phyloP scores from a whole-genome alignment of 2,329 filamentous ascomycete genomes.

The Aspergillus eucalypticola region DNA sequence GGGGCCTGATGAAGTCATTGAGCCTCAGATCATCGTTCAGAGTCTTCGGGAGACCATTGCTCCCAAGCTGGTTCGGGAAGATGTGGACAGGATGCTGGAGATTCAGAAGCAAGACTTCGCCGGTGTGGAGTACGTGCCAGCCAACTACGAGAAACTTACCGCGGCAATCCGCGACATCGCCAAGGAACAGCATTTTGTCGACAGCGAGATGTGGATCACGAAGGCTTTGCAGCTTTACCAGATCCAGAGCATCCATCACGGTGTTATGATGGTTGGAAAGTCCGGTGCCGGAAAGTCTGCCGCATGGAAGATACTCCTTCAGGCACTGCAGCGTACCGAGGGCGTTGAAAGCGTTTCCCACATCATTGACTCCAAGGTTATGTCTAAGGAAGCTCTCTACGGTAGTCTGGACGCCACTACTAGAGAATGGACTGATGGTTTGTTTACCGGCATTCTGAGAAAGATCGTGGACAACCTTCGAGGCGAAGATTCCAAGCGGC shows the following conservation, averaged over 20 bases:
- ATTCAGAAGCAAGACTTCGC: slow-evolving; percentile 89
- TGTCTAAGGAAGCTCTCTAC: slow-evolving; percentile 98
- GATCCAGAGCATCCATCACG: slow-evolving; percentile 96
- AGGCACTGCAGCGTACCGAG: slow-evolving; percentile 88
- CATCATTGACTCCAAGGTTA: slow-evolving; percentile 98
- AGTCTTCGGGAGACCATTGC: slow-evolving; percentile 98
- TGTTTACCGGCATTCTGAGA: slow-evolving; percentile 95
- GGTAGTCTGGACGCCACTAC: slow-evolving; percentile 95
- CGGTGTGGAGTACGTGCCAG: slow-evolving; percentile 87
- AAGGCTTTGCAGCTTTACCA: slow-evolving; percentile 97
- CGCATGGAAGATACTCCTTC: slow-evolving; percentile 88
- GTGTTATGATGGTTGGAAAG: slow-evolving; percentile 99
- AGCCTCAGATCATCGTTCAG: slow-evolving; percentile 97
- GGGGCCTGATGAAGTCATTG: slow-evolving; percentile 71
- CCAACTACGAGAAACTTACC: slow-evolving; percentile 76
- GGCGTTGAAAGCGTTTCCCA: slow-evolving; percentile 92
- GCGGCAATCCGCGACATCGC: slow-evolving; percentile 81
- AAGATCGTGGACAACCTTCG: slow-evolving; percentile 99
- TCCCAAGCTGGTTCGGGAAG: slow-evolving; percentile 89
- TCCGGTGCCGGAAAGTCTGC: slow-evolving; percentile 97
- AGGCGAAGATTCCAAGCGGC: slow-evolving; percentile 92
- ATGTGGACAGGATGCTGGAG: slow-evolving; percentile 82
- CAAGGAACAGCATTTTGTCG: slow-evolving; percentile 79
- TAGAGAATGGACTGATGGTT: slow-evolving; percentile 96
- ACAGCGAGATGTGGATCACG: slow-evolving; percentile 94